These are phyloP conservation scores for Rhodomyrtus tomentosa DNA, from an alignment of 345 rosid species.

Conservation along the genomic window DNA sequence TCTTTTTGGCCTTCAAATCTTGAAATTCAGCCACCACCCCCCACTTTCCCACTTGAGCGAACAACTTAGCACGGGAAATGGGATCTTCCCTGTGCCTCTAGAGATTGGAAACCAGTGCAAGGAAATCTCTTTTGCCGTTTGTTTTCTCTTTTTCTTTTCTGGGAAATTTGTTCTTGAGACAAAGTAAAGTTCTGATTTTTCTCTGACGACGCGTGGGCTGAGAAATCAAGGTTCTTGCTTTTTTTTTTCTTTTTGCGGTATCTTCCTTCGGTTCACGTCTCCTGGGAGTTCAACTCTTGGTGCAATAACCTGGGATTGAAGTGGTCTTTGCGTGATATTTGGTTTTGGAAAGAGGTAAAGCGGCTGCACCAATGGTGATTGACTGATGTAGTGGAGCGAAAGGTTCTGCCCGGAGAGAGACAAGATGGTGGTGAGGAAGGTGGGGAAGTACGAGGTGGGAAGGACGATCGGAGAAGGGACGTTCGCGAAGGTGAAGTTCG, in stretches of 20 bases:
- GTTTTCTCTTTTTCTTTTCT: not conserved
- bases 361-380: not conserved
- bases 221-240: not conserved
- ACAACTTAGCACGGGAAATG: not conserved
- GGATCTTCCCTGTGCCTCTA: not conserved
- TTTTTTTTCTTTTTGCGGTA: not conserved
- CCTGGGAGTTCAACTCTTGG: not conserved
- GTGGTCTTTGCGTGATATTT: not conserved
- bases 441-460: constrained; percentile 92
- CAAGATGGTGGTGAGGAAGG: constrained; percentile 79
- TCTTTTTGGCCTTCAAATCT: not conserved
- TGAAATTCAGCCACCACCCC: not conserved
- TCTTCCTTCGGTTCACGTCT: not conserved
- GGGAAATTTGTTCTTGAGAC: not conserved
- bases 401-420: not conserved
- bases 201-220: not conserved
- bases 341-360: not conserved
- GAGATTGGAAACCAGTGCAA: not conserved
- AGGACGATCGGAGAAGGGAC: constrained; percentile 97
- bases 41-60: not conserved
- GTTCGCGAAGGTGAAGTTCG: constrained; percentile 92
- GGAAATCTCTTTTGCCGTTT: not conserved
- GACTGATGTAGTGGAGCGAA: not conserved
- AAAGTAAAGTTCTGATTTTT: not conserved
- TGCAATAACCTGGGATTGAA: not conserved